Evolutionary conservation across 2,329 filamentous ascomycete species (phyloP).

Genomic region (Fusarium heterosporum): DNA sequence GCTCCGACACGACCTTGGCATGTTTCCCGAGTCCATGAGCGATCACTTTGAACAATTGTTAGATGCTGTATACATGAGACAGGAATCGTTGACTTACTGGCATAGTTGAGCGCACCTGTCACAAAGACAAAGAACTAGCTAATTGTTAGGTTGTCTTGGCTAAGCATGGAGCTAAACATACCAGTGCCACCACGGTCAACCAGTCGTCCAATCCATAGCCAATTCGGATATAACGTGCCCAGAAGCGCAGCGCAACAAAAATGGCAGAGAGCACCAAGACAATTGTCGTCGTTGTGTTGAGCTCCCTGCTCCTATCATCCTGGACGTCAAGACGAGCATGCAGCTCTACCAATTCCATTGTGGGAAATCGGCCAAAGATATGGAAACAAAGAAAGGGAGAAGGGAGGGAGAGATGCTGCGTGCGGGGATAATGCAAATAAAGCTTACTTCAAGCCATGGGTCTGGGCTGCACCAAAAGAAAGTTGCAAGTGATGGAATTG

Average conservation of each 20-base stretch:
- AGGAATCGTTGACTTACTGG: not conserved
- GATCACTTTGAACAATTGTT: conserved; percentile 18
- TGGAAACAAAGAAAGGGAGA: not conserved
- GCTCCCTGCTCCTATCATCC: conserved; percentile 18
- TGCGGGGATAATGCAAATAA: not conserved
- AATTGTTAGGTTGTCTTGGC: conserved; percentile 3
- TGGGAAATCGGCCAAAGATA: not conserved
- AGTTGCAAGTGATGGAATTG: no score
- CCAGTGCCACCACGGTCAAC: conserved; percentile 23
- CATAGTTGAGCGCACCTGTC: conserved; percentile 28
- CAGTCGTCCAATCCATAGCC: conserved; percentile 27
- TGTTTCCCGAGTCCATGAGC: conserved; percentile 30
- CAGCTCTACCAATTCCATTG: not conserved
- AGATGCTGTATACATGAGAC: not conserved
- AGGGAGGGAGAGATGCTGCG: not conserved
- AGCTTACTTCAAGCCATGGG: not conserved
- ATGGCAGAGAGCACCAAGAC: conserved; percentile 9
- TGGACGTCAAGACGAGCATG: not conserved
- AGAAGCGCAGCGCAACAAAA: conserved; percentile 23
- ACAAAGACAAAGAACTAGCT: conserved; percentile 24
- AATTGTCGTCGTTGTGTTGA: conserved; percentile 15
- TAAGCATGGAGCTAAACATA: not conserved
- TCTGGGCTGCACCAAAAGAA: no score
- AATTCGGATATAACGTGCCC: conserved; percentile 19
- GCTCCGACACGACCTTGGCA: not conserved